Base-by-base conservation (phyloP, 78 protist species). In the Paratrimastix pyriformis region DNA sequence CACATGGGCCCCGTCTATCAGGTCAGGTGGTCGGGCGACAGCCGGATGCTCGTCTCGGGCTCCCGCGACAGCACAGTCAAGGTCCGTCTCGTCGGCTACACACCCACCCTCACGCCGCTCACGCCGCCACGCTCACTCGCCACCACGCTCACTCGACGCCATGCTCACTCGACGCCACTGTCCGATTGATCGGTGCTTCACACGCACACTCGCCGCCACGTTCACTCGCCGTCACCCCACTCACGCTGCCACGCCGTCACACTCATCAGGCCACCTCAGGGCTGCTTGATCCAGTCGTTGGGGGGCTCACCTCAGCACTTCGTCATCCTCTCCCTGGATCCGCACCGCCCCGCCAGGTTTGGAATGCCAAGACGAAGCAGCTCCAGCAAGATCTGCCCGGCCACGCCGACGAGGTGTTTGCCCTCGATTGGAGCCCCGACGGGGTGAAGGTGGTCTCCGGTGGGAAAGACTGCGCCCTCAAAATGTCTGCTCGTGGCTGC, bases 341-440 rank as follows among this genome's bases (percentile, higher is more conserved):
- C 29, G 52, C 52, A 11, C 52, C n/a, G n/a, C n/a, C n/a, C n/a
- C n/a, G n/a, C n/a, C n/a, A n/a, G n/a, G 68, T 74, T 42, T 74
- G 77, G 77, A 24, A 45, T 45, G 33, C 24, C 21, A 74, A 75
- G 35, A 85, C 73, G 21, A 77, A 82, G 64, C 82, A 84, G 82
- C 80, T 82, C 45, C 70, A 76, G 69, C 7, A 54, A 9, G 98
- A 97, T 40, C 83, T 97, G 35, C 98, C 98, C 8, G 99, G 99
- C 33, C 99, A 97, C 78, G 86, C 90, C 0, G 99, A 93, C 82
- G 95, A 94, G 84, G 96, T 92, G 55, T 93, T 66, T 44, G 76
- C 98, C n/a, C 88, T 90, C 8, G 99, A 96, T 80, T 96, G 98
- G 98, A 62, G 83, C 48, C 98, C 97, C 8, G 92, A 94, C 83